These are phyloP conservation scores for Ophiostoma ulmi DNA, from an alignment of 2,329 filamentous ascomycete species.

Conservation along the genomic window DNA sequence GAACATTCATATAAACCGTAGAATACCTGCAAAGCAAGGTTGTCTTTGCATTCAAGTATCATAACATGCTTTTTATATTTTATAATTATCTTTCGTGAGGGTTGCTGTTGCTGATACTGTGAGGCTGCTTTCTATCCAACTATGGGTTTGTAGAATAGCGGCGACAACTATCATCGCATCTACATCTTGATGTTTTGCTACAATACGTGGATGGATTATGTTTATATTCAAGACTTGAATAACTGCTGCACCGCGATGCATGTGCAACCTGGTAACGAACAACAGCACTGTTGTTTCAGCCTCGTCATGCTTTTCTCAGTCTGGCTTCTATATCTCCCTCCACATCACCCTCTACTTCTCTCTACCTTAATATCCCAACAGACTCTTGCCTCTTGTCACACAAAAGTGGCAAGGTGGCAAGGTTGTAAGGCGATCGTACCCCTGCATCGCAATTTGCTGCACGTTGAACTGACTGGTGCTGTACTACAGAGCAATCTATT, in stretches of 20 bases:
- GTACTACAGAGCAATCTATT: not conserved
- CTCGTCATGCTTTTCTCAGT: not conserved
- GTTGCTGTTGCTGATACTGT: too few species aligned
- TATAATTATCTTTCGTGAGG: too few species aligned
- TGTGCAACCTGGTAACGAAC: not conserved
- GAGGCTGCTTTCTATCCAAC: too few species aligned
- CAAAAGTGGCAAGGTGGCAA: not conserved
- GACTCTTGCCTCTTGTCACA: not conserved
- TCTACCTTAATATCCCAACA: not conserved
- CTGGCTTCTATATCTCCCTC: too few species aligned
- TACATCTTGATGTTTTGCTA: not conserved
- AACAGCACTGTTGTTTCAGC: not conserved
- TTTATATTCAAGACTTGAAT: not conserved
- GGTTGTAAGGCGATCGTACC: not conserved
- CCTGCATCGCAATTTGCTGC: not conserved
- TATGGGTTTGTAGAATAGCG: too few species aligned
- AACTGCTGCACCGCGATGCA: not conserved
- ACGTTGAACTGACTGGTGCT: slow-evolving; percentile 1
- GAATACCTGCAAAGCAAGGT: not conserved
- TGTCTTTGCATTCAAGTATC: too few species aligned
- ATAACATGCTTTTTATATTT: too few species aligned
- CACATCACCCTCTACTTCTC: not conserved
- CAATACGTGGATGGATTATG: not conserved
- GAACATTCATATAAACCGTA: not conserved
- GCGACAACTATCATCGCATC: too few species aligned